Evolutionary conservation across 1,139 yeast genomes (phyloP).

Genomic region (Pneumocystis jirovecii): DNA sequence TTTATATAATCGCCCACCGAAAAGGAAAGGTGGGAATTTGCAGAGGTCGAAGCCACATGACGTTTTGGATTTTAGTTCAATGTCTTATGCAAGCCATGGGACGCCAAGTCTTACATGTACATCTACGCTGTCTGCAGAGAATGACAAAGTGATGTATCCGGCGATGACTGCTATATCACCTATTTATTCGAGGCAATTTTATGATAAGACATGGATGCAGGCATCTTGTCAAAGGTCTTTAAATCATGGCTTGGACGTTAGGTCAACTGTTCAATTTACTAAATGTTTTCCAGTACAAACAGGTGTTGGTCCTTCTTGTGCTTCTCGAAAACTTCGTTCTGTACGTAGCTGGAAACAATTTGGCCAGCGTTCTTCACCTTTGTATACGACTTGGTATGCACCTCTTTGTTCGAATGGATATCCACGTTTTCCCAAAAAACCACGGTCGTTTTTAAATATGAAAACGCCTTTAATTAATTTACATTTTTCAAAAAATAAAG

Average conservation of each 20-base stretch:
- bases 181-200: not conserved
- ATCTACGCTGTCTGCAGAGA: not conserved
- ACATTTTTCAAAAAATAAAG: not conserved
- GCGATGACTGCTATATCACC: not conserved
- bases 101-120: not conserved
- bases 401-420: not conserved
- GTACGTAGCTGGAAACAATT: not conserved
- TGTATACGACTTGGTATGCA: not conserved
- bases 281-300: not conserved
- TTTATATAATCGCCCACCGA: not conserved
- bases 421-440: not conserved
- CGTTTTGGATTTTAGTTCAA: not conserved
- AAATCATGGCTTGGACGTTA: not conserved
- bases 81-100: not conserved
- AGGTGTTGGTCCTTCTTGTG: not conserved
- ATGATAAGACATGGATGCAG: not conserved
- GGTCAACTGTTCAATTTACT: not conserved
- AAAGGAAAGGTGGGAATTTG: not conserved
- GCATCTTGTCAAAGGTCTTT: not conserved
- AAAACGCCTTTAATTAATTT: not conserved
- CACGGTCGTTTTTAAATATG: not conserved
- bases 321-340: not conserved
- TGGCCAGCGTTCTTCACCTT: not conserved
- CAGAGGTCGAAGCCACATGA: not conserved
- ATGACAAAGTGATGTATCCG: not conserved